Percentiles rank a stretch among this genome's conserved stretches.
phyloP scores from a whole-genome alignment of 2,329 filamentous ascomycete species.

The Seiridium unicorne region DNA sequence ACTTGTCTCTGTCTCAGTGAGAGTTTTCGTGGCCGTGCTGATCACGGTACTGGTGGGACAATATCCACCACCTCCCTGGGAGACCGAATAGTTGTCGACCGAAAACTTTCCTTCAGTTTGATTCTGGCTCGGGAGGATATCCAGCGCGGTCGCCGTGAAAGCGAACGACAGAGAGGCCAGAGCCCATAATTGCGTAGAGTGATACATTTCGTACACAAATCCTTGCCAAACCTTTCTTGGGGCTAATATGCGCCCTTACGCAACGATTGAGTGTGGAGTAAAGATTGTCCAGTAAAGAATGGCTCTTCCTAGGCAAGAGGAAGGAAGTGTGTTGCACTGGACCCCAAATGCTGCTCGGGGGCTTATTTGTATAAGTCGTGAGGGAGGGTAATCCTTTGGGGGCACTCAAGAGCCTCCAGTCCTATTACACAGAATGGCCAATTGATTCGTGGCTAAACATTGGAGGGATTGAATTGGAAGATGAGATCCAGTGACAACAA shows the following conservation, averaged over 20 bases:
- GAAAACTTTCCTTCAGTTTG: background rate
- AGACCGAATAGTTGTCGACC: background rate
- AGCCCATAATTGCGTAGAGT: slow-evolving; percentile 15
- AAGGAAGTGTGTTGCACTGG: background rate
- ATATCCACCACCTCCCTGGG: background rate
- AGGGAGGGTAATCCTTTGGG: background rate
- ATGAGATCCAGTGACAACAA: background rate
- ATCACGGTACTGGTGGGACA: slow-evolving; percentile 17
- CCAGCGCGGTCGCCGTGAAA: slow-evolving; percentile 12
- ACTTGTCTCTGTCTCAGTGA: slow-evolving; percentile 18
- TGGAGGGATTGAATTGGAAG: background rate
- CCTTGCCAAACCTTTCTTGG: background rate
- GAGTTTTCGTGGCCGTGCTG: slow-evolving; percentile 11
- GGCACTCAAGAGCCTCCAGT: background rate
- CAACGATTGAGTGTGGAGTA: slow-evolving; percentile 3
- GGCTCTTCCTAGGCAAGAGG: background rate
- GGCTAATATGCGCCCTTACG: background rate
- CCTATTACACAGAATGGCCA: background rate
- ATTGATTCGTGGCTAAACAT: background rate
- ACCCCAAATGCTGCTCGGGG: background rate
- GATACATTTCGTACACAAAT: slow-evolving; percentile 21
- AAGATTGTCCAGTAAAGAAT: slow-evolving; percentile 3
- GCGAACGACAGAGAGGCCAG: slow-evolving; percentile 19
- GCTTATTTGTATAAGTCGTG: slow-evolving; percentile 5
- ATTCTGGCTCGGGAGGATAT: background rate